phyloP scores from a whole-genome alignment of 176 grass and related monocot species.

The Leersia perrieri region DNA sequence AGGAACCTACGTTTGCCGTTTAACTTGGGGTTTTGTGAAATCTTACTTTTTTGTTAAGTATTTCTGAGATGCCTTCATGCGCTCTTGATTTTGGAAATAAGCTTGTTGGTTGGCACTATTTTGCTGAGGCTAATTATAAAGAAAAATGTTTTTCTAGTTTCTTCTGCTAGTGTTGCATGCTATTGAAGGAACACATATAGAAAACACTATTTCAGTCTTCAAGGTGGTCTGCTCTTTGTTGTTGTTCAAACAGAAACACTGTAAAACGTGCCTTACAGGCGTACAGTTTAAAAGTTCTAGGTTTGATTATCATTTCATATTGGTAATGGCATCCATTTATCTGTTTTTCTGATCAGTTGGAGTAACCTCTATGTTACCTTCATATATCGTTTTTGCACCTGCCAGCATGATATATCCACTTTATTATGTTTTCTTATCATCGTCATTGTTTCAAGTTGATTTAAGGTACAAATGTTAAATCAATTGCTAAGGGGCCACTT shows the following conservation, averaged over 20 bases:
- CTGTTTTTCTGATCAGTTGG: neutral
- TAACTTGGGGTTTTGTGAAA: neutral
- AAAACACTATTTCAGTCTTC: neutral
- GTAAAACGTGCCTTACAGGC: neutral
- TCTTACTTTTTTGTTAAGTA: neutral
- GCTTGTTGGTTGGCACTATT: too few species aligned
- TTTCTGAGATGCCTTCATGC: neutral
- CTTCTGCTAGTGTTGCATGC: neutral
- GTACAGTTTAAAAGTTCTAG: neutral
- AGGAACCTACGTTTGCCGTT: neutral
- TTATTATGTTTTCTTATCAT: neutral
- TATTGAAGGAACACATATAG: neutral
- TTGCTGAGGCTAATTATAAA: neutral
- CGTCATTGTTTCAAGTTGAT: neutral
- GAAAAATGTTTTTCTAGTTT: neutral
- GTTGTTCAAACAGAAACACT: neutral
- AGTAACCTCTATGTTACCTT: neutral
- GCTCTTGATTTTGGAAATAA: too few species aligned
- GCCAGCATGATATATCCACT: neutral
- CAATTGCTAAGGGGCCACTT: neutral
- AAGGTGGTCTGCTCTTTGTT: neutral
- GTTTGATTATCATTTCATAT: neutral
- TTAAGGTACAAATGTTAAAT: neutral
- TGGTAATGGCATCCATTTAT: neutral
- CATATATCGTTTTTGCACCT: neutral